Evolutionary conservation across 148 eudicot species (phyloP), one percentile per base, ranked within the genome.

Genomic region (Arctostaphylos glauca): DNA sequence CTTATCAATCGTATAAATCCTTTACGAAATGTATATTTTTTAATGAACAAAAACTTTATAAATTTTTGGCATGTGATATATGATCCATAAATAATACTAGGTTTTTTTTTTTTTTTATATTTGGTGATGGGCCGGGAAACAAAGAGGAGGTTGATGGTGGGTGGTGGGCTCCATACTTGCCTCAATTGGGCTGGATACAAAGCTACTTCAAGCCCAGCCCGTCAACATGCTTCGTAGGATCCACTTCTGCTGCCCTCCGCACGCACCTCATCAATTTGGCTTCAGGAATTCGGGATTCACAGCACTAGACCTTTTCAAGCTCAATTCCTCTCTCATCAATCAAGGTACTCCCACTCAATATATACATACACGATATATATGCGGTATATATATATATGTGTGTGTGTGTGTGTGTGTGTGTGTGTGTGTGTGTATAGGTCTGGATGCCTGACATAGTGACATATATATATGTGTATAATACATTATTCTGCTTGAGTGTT

Each of bases 151-250:
- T 31, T 1, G 38, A 31, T 31, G 38, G 38, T 31, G 38, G 38
- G 38, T 31, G 38, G 38, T 31, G 38, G 38, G 38, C 38, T 31
- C 38, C 38, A 31, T 31, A 31, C 38, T 31, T 31, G 38, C 38
- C 38, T 1, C 38, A 31, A 31, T 31, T 31, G 38, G 38, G 38
- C 38, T 31, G 38, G 38, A 31, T 31, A 9, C 3, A 3, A 18
- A 3, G 3, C 19, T 6, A 21, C 21, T 9, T 4, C 23, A 78
- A 58, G 70, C 70, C 81, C 81, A 58, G 81, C 81, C 81, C 81
- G 58, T 44, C 52, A 78, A 59, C 9, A 9, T 38, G 19, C 50
- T 48, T 46, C 15, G 16, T 12, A 6, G 8, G 44, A 66, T 16
- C 15, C 70, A 3, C 2, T 19, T 59, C 66, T 3, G 21, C 66